Evolutionary conservation across 148 eudicot genomes (phyloP), one percentile per base, ranked within the genome.

Genomic region (Camellia granthamiana): DNA sequence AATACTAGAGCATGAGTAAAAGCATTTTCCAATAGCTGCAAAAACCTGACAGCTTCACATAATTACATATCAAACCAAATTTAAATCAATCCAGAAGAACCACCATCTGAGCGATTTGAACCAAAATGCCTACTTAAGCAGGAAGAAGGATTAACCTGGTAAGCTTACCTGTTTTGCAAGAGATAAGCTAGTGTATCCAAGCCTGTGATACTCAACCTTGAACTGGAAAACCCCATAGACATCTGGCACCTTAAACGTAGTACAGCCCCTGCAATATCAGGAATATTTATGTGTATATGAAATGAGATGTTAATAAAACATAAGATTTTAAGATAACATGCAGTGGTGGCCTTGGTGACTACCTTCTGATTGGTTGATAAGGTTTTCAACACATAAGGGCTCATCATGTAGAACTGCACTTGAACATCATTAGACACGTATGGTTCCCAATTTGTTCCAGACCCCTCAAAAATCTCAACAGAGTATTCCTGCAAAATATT

Each of bases 151-250:
- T 18, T 47, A n/a, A 12, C 56, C 4, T 46, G 74, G 74, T 2
- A 7, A 44, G 43, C 68, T 79, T 69, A 94, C 97, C 98, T 92
- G 98, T 77, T 94, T 94, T 68, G 98, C 83, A 30, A 92, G 92
- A 46, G 96, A 92, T 82, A 94, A 78, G 85, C 91, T 92, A 71
- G 94, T 92, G 84, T 92, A 94, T 81, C 98, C 98, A 76, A 94
- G 93, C 83, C 89, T 91, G 84, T 91, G 89, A 82, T 94, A 91
- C 83, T 94, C 98, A 80, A 94, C 85, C 87, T 94, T 94, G 86
- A 94, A 92, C 89, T 92, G 94, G 88, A 94, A 92, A 85, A 94
- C 98, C 60, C 98, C 98, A 87, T 94, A 94, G 62, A 91, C 94
- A 88, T 94, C 98, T 83, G 97, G 94, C 56, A 92, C 98, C 86